Base-by-base conservation (phyloP, 352 stramenopile species). In the Phytophthora sansomeana region DNA sequence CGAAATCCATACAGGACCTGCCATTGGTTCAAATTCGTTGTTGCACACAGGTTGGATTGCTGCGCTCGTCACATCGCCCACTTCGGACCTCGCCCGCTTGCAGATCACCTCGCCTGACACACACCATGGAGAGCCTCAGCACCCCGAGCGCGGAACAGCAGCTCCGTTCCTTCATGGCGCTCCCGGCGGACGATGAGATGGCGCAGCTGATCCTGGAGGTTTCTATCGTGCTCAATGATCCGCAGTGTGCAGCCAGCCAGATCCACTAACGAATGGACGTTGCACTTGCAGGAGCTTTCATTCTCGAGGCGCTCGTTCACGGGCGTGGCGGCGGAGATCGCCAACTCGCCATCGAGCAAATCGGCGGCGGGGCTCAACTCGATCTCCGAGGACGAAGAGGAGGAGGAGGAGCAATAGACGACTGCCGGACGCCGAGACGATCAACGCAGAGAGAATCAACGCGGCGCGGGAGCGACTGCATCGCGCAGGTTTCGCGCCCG, bases 181-280 rank as follows among this genome's bases (percentile, higher is more conserved):
- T 91, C 33, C 73, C 60, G 28, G 79, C 82, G 39, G 77, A 91
- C 67, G 85, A 93, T 69, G 85, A 93, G 66, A 77, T 91, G 75
- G 74, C 81, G 57, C 84, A 91, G 69, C 55, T 89, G 35, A 90
- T 92, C 56, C 84, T 91, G 50, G 81, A 92, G 80, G 83, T 91
- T 2, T 42, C 16, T 47, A 1, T 6, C 11, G n/a, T 29, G 19
- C 17, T 28, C 26, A 11, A 19, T 13, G 5, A 16, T 29, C 21
- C 21, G 21, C 21, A 24, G 6, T 47, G 17, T 19, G 5, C 17
- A 14, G 17, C 41, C 41, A 47, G 17, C 41, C 41, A 21, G 21
- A 35, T 46, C 50, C 29, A 63, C 48, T 60, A 49, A 62, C 46
- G 36, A 17, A 38, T 17, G 13, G 24, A 8, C 9, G 21, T 19